A percentile compares a stretch with the other conserved stretches of the same genome.
Conservation (phyloP, 441 rosid genomes). For the Arabidopsis lyrata region DNA sequence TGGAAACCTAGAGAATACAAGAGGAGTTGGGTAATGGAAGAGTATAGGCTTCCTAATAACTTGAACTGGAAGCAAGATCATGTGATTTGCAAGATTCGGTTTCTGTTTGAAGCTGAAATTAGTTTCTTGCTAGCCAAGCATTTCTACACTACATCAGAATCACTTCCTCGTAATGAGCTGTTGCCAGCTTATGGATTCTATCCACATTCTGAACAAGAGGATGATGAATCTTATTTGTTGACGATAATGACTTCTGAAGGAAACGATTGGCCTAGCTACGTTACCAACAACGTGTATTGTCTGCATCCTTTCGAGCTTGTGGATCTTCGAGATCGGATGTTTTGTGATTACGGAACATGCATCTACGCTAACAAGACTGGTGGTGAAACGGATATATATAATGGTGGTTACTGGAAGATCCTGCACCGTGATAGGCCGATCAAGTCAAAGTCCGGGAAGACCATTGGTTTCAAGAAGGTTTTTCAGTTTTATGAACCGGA, state of each 20-base stretch:
- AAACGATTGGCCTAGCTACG: not conserved
- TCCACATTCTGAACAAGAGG: not conserved
- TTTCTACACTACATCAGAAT: not conserved
- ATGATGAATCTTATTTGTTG: not conserved
- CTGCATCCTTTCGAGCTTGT: not conserved
- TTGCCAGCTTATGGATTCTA: not conserved
- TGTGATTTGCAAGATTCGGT: constrained; percentile 33
- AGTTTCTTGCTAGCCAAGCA: not conserved
- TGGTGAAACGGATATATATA: not conserved
- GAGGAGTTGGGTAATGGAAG: constrained; percentile 29
- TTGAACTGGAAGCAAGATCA: constrained; percentile 28
- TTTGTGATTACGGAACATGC: not conserved
- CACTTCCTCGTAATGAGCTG: too few species aligned
- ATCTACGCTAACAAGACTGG: not conserved
- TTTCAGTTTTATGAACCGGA: not conserved
- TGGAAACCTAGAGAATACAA: not conserved
- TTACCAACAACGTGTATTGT: not conserved
- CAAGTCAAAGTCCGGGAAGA: not conserved
- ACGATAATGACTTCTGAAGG: not conserved
- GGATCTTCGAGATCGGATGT: not conserved
- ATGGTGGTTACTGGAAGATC: not conserved
- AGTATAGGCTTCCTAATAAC: constrained; percentile 6
- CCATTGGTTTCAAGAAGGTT: not conserved
- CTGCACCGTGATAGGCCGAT: not conserved
- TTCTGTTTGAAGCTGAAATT: not conserved